These are phyloP conservation scores for Fusarium goolgardi DNA, from an alignment of 2,329 filamentous ascomycete species.

Conservation along the genomic window DNA sequence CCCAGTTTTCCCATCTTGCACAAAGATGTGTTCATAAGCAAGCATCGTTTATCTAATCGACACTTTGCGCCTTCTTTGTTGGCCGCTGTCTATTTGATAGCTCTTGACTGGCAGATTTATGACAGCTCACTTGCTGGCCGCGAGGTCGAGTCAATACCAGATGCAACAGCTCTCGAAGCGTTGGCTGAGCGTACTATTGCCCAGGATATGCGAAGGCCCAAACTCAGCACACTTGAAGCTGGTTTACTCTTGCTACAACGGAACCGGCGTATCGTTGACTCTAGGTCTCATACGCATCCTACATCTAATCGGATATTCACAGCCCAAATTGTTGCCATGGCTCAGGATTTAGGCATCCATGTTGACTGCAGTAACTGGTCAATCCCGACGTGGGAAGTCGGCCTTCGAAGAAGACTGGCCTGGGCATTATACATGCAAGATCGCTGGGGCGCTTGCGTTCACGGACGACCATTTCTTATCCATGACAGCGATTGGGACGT, in stretches of 20 bases:
- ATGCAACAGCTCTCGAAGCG: conserved; percentile 52
- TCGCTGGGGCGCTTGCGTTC: conserved; percentile 68
- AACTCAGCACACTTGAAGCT: conserved; percentile 66
- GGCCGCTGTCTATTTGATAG: conserved; percentile 71
- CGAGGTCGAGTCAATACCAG: conserved; percentile 47
- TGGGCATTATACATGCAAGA: conserved; percentile 76
- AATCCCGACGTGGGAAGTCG: conserved; percentile 72
- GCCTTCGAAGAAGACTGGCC: conserved; percentile 68
- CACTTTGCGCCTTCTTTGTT: conserved; percentile 70
- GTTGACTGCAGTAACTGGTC: conserved; percentile 72
- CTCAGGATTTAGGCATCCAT: conserved; percentile 69
- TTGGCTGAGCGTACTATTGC: conserved; percentile 58
- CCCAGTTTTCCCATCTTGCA: conserved; percentile 69
- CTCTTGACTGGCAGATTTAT: conserved; percentile 70
- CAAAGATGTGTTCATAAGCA: conserved; percentile 71
- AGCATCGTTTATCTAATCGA: conserved; percentile 66
- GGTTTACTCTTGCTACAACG: conserved; percentile 65
- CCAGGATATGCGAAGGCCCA: conserved; percentile 63
- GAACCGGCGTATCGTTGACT: conserved; percentile 55
- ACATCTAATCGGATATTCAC: conserved; percentile 60
- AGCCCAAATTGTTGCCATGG: conserved; percentile 66
- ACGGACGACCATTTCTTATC: conserved; percentile 68
- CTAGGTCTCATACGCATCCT: conserved; percentile 37
- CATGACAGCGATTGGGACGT: conserved; percentile 66
- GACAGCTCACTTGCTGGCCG: conserved; percentile 61